These are phyloP conservation scores for Ormosia semicastrata DNA, from an alignment of 306 rosid species.

Conservation along the genomic window DNA sequence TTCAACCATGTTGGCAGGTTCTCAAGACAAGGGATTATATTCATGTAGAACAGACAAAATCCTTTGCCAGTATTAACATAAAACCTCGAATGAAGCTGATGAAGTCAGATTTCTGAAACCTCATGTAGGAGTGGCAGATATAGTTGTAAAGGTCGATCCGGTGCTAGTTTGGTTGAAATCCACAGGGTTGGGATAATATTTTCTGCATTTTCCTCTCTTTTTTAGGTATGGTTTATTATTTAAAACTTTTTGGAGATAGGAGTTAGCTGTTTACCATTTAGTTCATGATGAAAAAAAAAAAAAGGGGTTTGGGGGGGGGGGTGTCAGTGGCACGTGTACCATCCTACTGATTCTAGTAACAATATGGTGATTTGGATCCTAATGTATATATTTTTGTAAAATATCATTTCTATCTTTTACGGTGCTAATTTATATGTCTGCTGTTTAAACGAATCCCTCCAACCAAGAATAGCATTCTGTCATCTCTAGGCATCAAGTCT, in stretches of 20 bases:
- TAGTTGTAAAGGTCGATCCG: constrained; percentile 43
- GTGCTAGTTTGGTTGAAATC: constrained; percentile 43
- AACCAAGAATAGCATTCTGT: constrained; percentile 10
- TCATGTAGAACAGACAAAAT: constrained; percentile 78
- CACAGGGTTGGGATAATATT: constrained; percentile 38
- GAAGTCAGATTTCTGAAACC: constrained; percentile 83
- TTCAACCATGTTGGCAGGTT: constrained; percentile 58
- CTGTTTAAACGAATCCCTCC: constrained; percentile 26
- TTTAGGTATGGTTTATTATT: constrained; percentile 30
- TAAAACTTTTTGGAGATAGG: constrained; percentile 41
- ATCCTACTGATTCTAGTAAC: constrained; percentile 48
- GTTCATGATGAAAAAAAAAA: constrained; percentile 25
- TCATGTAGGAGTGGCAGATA: constrained; percentile 54
- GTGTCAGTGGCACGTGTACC: constrained; percentile 39
- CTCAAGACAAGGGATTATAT: constrained; percentile 96
- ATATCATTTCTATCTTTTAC: constrained; percentile 42
- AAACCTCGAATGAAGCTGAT: constrained; percentile 79
- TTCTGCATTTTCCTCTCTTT: constrained; percentile 20
- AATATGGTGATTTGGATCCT: constrained; percentile 49
- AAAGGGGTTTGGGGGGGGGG: constrained; percentile 28
- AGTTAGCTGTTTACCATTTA: constrained; percentile 25
- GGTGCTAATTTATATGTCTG: constrained; percentile 38
- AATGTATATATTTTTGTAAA: constrained; percentile 74
- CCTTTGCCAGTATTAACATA: constrained; percentile 65
- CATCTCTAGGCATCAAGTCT: constrained; percentile 5